These are phyloP conservation scores for Globisporangium middletonii DNA, from an alignment of 352 stramenopile species.

Conservation along the genomic window DNA sequence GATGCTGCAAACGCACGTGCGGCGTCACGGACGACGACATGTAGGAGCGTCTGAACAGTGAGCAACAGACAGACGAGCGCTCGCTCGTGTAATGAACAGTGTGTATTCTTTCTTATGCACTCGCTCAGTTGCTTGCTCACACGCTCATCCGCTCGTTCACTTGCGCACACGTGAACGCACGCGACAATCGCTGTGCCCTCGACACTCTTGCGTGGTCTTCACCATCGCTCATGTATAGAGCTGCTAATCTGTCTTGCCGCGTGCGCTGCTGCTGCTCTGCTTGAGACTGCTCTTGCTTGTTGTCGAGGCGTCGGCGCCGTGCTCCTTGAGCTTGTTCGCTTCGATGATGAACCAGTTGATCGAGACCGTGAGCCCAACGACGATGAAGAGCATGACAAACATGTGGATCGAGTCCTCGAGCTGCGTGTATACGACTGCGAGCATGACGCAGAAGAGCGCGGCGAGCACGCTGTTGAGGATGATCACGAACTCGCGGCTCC, in stretches of 20 bases:
- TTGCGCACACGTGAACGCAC: no score
- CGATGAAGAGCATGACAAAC: conserved; percentile 82
- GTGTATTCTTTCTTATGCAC: no score
- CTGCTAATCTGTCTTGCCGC: conserved; percentile 55
- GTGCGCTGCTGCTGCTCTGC: conserved; percentile 8
- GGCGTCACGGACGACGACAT: conserved; percentile 45
- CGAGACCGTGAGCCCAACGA: conserved; percentile 68
- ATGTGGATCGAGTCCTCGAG: conserved; percentile 79
- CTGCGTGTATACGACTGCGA: conserved; percentile 70
- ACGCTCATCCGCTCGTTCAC: no score
- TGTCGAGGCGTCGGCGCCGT: conserved; percentile 8
- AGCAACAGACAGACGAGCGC: not conserved
- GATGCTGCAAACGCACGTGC: conserved; percentile 60
- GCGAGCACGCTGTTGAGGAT: conserved; percentile 62
- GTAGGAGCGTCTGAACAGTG: conserved; percentile 7
- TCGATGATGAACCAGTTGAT: conserved; percentile 88
- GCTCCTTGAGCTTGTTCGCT: conserved; percentile 54
- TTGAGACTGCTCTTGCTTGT: not conserved
- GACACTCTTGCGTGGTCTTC: not conserved
- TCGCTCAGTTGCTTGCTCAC: no score
- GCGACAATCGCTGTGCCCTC: no score
- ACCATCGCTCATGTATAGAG: not conserved
- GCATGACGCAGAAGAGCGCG: conserved; percentile 69
- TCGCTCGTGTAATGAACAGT: no score
- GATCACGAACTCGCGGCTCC: conserved; percentile 71